A percentile compares a stretch with the other conserved stretches of the same genome.
Conservation (phyloP, 345 rosid species). For the Triadica sebifera region DNA sequence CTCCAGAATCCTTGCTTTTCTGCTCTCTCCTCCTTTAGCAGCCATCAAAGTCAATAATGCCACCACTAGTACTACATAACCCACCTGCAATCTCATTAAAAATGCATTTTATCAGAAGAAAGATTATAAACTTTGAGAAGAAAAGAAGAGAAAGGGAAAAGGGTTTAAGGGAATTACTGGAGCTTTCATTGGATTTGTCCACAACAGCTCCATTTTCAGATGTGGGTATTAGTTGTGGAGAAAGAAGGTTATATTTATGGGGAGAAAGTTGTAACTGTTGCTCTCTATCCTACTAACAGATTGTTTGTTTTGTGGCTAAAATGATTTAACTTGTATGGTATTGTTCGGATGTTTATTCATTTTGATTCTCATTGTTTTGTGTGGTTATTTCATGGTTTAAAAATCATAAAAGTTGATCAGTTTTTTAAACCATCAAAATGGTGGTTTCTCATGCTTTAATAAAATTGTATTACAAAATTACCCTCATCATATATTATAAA, state of each 20-base stretch:
- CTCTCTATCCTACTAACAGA: too few species aligned
- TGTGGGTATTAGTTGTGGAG: neutral
- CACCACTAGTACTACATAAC: constrained; percentile 12
- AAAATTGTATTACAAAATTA: too few species aligned
- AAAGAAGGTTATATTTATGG: constrained; percentile 18
- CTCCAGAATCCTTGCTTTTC: constrained; percentile 28
- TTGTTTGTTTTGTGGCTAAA: too few species aligned
- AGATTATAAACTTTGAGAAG: neutral
- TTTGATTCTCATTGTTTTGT: too few species aligned
- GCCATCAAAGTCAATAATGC: constrained; percentile 21
- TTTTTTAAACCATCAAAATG: too few species aligned
- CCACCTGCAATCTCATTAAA: constrained; percentile 29
- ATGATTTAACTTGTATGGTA: too few species aligned
- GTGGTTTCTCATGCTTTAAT: too few species aligned
- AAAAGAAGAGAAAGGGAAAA: neutral
- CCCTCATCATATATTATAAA: too few species aligned
- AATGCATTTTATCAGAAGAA: neutral
- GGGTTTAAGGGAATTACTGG: constrained; percentile 20
- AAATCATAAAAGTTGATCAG: too few species aligned
- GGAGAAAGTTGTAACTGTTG: constrained; percentile 2
- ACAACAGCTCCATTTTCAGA: constrained; percentile 21
- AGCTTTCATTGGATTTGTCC: constrained; percentile 9
- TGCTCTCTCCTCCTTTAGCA: constrained; percentile 41
- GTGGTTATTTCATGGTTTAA: too few species aligned
- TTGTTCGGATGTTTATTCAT: too few species aligned